phyloP scores from a whole-genome alignment of 805 yeast genomes.

The Starmerella lactis-condensi region DNA sequence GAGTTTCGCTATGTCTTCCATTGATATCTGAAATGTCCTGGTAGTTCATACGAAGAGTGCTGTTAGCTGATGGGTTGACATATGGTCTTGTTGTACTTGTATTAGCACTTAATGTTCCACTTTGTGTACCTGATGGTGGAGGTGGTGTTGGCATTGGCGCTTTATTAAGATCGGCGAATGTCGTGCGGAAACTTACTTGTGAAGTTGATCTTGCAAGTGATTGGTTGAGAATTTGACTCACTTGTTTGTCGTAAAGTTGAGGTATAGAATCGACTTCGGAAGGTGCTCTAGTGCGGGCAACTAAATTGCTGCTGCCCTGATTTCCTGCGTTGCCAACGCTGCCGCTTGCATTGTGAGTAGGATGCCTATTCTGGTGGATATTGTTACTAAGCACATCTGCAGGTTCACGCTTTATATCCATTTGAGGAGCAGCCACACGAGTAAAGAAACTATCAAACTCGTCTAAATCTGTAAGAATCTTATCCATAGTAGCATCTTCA shows the following conservation, averaged over 20 bases:
- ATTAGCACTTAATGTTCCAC: no score
- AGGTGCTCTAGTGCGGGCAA: slow-evolving; percentile 3
- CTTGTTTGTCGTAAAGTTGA: slow-evolving; percentile 61
- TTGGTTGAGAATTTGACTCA: slow-evolving; percentile 51
- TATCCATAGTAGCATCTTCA: slow-evolving; percentile 18
- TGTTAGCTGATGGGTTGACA: no score
- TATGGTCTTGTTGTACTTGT: no score
- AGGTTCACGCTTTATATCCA: not conserved
- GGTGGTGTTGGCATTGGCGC: no score
- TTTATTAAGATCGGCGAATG: slow-evolving; percentile 60
- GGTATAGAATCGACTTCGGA: slow-evolving; percentile 28
- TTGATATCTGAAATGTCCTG: no score
- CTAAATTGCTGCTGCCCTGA: not conserved
- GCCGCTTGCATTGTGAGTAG: no score
- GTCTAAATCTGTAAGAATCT: slow-evolving; percentile 17
- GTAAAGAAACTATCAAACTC: slow-evolving; percentile 19
- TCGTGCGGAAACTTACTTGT: slow-evolving; percentile 56
- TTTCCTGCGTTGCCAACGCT: not conserved
- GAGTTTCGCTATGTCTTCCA: no score
- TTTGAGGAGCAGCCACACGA: slow-evolving; percentile 10
- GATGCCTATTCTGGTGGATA: no score
- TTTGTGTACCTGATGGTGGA: no score
- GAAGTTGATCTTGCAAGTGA: slow-evolving; percentile 60
- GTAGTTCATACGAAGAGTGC: no score
- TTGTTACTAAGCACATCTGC: no score